Percentiles rank a stretch among this genome's conserved stretches.
Conservation (phyloP, 2,329 filamentous ascomycete species). For the Ophiostoma himal-ulmi region DNA sequence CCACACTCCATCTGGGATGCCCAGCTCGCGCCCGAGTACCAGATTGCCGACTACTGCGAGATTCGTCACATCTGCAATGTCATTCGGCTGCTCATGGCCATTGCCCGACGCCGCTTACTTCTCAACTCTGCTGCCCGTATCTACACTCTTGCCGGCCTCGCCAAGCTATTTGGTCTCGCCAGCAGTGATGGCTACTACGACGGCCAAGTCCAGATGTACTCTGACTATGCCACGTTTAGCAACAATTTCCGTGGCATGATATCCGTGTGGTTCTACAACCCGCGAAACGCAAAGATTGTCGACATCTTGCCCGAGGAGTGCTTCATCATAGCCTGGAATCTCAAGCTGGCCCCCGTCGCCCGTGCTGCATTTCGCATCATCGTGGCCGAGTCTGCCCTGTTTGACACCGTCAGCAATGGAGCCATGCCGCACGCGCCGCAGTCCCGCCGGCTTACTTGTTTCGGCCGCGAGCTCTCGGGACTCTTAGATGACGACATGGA, state of each 20-base stretch:
- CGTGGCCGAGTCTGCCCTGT: conserved; percentile 57
- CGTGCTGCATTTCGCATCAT: conserved; percentile 53
- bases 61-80: conserved; percentile 59
- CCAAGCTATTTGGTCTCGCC: conserved; percentile 52
- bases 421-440: background rate
- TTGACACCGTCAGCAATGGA: conserved; percentile 31
- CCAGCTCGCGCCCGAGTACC: conserved; percentile 31
- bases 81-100: conserved; percentile 53
- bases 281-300: conserved; percentile 52
- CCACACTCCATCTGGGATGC: conserved; percentile 20
- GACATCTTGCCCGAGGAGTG: conserved; percentile 58
- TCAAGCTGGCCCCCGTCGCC: conserved; percentile 41
- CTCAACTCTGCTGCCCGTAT: conserved; percentile 61
- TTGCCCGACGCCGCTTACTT: conserved; percentile 42
- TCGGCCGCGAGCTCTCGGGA: background rate
- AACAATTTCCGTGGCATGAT: background rate
- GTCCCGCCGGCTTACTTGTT: background rate
- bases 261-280: conserved; percentile 33
- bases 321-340: conserved; percentile 49
- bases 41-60: conserved; percentile 56
- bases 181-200: conserved; percentile 13
- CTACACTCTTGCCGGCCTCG: conserved; percentile 60
- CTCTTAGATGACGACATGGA: background rate
- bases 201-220: background rate
- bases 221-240: background rate